Percentiles rank a stretch among this genome's conserved stretches.
Conservation (phyloP, 2,329 filamentous ascomycete genomes). For the Alternaria tenuissima region DNA sequence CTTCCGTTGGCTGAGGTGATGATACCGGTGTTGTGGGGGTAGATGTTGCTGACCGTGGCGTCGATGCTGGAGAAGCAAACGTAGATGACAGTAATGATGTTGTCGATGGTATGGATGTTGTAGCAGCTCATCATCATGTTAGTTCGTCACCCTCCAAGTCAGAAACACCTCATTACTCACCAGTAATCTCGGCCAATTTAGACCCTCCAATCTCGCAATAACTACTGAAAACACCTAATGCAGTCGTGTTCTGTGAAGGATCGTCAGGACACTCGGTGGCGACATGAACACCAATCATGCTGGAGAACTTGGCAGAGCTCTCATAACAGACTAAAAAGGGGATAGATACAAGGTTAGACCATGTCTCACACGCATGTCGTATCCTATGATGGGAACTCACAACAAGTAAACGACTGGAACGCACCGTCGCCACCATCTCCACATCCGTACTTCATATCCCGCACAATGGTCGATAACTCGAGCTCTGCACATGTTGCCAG, state of each 20-base stretch:
- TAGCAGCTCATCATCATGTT: neutral
- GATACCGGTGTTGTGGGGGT: neutral
- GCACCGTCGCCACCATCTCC: neutral
- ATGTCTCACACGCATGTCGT: neutral
- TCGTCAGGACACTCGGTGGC: neutral
- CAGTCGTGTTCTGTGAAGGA: slow-evolving; percentile 1
- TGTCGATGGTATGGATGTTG: neutral
- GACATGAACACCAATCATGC: slow-evolving; percentile 3
- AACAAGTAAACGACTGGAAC: neutral
- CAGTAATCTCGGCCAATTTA: neutral
- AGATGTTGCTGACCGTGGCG: neutral
- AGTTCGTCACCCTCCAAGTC: neutral
- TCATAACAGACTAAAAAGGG: neutral
- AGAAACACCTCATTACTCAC: neutral
- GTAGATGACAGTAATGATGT: neutral
- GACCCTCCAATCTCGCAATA: neutral
- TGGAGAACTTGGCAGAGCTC: slow-evolving; percentile 10
- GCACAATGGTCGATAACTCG: slow-evolving; percentile 1
- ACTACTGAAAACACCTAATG: neutral
- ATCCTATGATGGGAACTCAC: neutral
- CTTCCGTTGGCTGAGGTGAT: neutral
- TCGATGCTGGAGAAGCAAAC: neutral
- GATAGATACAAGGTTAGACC: neutral
- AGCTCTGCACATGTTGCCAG: slow-evolving; percentile 1
- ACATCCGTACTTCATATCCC: neutral